Conservation (phyloP, 2,329 filamentous ascomycete species). For the Diaporthe sp. region DNA sequence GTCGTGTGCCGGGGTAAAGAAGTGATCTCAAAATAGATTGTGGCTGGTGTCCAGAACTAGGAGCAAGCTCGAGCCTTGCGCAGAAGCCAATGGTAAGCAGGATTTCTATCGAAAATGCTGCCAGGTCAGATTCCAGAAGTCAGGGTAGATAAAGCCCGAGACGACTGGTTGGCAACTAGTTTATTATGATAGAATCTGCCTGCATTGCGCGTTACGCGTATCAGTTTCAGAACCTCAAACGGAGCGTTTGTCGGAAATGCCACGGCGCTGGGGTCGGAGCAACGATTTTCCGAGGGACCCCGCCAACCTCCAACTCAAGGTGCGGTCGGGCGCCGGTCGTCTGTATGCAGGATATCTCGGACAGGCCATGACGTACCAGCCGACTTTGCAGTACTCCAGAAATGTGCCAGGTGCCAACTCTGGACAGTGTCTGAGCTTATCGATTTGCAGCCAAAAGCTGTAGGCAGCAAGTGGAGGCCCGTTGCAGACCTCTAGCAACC, state of each 20-base stretch:
- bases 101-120: too few species aligned
- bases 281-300: slow-evolving; percentile 5
- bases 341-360: slow-evolving; percentile 7
- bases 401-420: slow-evolving; percentile 22
- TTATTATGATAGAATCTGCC: neutral
- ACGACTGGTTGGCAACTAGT: neutral
- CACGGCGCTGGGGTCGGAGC: neutral
- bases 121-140: neutral
- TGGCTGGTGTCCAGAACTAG: neutral
- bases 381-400: slow-evolving; percentile 16
- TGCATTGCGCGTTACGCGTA: neutral
- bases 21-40: neutral
- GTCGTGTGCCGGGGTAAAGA: neutral
- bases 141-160: too few species aligned
- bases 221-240: slow-evolving; percentile 4
- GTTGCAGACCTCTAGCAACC: neutral
- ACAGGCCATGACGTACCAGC: slow-evolving; percentile 27
- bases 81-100: neutral
- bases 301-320: slow-evolving; percentile 22
- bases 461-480: slow-evolving; percentile 17
- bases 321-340: slow-evolving; percentile 7
- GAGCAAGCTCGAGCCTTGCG: neutral
- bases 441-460: slow-evolving; percentile 26
- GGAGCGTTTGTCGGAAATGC: neutral
- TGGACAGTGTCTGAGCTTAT: slow-evolving; percentile 16